phyloP scores from a whole-genome alignment of 345 rosid species.

The Salix purpurea region DNA sequence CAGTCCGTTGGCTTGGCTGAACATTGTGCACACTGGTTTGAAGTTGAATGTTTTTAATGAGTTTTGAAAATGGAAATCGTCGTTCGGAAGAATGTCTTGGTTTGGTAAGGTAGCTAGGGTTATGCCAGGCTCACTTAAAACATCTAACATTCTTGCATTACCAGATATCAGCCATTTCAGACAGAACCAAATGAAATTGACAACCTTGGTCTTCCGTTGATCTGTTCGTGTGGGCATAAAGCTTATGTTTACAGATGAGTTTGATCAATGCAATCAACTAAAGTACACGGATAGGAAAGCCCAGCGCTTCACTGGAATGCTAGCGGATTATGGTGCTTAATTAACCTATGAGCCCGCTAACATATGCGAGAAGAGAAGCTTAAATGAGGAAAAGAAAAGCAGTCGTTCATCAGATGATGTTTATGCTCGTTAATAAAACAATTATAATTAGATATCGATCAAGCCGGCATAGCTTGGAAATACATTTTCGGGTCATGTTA shows the following conservation, averaged over 20 bases:
- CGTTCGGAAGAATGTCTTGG: neutral
- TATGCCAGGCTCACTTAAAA: neutral
- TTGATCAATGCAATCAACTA: too few species aligned
- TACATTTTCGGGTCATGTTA: constrained; percentile 25
- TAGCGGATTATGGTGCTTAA: too few species aligned
- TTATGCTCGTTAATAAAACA: constrained; percentile 5
- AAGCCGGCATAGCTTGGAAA: constrained; percentile 19
- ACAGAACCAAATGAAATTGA: too few species aligned
- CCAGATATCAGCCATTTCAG: neutral
- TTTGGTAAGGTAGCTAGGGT: neutral
- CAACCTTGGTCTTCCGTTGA: too few species aligned
- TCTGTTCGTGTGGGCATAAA: too few species aligned
- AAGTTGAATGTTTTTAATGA: neutral
- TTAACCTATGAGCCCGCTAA: too few species aligned
- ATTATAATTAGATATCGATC: constrained; percentile 16
- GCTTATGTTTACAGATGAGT: too few species aligned
- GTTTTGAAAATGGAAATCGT: neutral
- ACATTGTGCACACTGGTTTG: neutral
- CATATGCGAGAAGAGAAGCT: too few species aligned
- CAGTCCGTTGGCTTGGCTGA: neutral
- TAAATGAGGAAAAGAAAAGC: too few species aligned
- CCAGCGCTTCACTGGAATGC: neutral
- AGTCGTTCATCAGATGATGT: neutral
- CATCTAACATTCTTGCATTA: neutral
- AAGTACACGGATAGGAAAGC: too few species aligned